Conservation (phyloP, 2,329 filamentous ascomycete genomes). For the Blastomyces emzantsi region DNA sequence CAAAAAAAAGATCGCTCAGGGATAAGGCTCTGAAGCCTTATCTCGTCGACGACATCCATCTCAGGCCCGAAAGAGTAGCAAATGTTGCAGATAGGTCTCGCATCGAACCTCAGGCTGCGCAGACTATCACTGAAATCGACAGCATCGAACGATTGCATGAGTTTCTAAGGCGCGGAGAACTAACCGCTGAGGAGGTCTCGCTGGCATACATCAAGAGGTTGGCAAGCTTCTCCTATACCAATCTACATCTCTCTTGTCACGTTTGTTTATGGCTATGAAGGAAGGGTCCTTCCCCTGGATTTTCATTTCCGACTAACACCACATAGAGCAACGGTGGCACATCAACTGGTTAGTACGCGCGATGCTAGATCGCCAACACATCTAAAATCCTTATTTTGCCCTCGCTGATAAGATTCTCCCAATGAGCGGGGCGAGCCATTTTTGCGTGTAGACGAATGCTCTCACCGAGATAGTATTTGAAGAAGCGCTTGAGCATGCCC, state of each 20-base stretch:
- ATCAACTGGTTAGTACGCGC: conserved; percentile 19
- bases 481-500: conserved; percentile 20
- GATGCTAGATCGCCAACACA: background rate
- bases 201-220: conserved; percentile 21
- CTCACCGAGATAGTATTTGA: conserved; percentile 24
- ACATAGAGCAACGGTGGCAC: conserved; percentile 20
- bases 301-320: background rate
- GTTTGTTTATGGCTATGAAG: background rate
- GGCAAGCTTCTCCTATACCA: background rate
- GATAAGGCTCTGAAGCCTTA: conserved; percentile 10
- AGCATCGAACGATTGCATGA: conserved; percentile 9
- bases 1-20: conserved; percentile 8
- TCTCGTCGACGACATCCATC: conserved; percentile 8
- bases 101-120: conserved; percentile 7
- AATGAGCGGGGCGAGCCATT: background rate
- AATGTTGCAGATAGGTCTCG: conserved; percentile 10
- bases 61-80: conserved; percentile 5
- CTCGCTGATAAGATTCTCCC: conserved; percentile 4
- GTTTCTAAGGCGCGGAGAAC: conserved; percentile 9
- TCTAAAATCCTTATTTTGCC: background rate
- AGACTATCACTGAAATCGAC: conserved; percentile 12
- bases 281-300: background rate
- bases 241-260: background rate
- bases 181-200: conserved; percentile 20
- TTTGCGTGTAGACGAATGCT: conserved; percentile 15